A percentile compares a stretch with the other conserved stretches of the same genome.
Evolutionary conservation across 2,329 filamentous ascomycete genomes (phyloP).

Genomic region (Ophiostoma angusticollis): DNA sequence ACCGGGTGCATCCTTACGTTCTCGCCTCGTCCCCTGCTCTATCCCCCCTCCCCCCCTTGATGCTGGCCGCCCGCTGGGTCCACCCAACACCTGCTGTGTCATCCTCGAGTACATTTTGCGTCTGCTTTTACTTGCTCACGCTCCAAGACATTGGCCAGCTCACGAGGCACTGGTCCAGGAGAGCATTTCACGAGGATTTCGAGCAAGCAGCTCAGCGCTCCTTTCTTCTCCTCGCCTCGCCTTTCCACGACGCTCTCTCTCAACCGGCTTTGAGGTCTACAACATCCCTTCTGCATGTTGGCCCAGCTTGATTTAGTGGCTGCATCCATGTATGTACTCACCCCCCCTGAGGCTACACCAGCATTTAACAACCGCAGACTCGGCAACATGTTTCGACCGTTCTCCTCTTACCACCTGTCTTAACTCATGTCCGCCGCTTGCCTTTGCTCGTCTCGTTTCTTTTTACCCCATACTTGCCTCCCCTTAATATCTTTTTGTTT

Average conservation of each 20-base stretch:
- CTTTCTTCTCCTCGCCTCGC: too few species aligned
- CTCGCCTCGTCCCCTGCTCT: background rate
- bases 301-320: background rate
- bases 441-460: background rate
- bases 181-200: too few species aligned
- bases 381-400: constrained; percentile 4
- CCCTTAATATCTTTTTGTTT: constrained; percentile 1
- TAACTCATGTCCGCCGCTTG: background rate
- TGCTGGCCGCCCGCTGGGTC: background rate
- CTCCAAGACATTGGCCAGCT: constrained; percentile 5
- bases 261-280: too few species aligned
- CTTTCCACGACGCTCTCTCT: too few species aligned
- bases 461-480: constrained; percentile 1
- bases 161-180: background rate
- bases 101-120: too few species aligned
- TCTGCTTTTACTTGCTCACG: constrained; percentile 8
- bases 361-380: constrained; percentile 1
- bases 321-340: background rate
- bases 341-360: constrained; percentile 3
- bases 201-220: too few species aligned
- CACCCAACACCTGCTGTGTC: background rate
- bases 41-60: background rate
- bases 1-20: background rate
- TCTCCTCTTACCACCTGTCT: background rate
- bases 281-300: background rate